Percentiles rank a stretch among this genome's conserved stretches.
Conservation (phyloP, 192 early-diverging fungal species). For the Podila epicladia region DNA sequence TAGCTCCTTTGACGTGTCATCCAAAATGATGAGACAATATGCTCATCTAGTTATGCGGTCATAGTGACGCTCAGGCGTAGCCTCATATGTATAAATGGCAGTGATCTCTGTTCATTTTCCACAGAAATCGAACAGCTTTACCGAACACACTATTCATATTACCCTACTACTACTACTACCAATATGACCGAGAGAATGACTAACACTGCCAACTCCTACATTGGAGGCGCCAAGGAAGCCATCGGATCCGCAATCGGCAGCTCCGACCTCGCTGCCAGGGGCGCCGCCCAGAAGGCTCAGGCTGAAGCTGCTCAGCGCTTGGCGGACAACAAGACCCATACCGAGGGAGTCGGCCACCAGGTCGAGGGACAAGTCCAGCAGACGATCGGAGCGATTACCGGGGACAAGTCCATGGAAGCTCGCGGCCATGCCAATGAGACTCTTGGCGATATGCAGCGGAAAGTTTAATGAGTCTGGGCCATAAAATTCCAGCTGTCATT, state of each 20-base stretch:
- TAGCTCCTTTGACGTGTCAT: no score
- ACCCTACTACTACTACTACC: no score
- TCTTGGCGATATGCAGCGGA: conserved; percentile 9
- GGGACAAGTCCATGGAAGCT: conserved; percentile 8
- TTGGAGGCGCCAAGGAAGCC: background rate
- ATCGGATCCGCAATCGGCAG: background rate
- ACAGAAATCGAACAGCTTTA: no score
- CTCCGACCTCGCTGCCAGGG: conserved; percentile 4
- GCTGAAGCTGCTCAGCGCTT: conserved; percentile 6
- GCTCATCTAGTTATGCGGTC: no score
- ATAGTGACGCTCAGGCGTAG: background rate
- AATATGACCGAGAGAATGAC: no score
- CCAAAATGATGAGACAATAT: no score
- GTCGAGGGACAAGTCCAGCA: conserved; percentile 11
- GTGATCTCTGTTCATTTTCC: background rate
- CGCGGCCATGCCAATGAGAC: conserved; percentile 7
- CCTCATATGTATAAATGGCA: background rate
- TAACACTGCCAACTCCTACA: no score
- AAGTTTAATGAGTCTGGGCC: background rate
- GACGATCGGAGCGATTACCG: conserved; percentile 12
- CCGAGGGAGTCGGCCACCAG: conserved; percentile 12
- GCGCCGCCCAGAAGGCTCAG: conserved; percentile 6
- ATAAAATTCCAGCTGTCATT: background rate
- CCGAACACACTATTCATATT: no score
- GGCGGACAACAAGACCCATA: conserved; percentile 2